Base-by-base conservation (phyloP, 2,329 filamentous ascomycete species). In the Xylariaceae sp. region DNA sequence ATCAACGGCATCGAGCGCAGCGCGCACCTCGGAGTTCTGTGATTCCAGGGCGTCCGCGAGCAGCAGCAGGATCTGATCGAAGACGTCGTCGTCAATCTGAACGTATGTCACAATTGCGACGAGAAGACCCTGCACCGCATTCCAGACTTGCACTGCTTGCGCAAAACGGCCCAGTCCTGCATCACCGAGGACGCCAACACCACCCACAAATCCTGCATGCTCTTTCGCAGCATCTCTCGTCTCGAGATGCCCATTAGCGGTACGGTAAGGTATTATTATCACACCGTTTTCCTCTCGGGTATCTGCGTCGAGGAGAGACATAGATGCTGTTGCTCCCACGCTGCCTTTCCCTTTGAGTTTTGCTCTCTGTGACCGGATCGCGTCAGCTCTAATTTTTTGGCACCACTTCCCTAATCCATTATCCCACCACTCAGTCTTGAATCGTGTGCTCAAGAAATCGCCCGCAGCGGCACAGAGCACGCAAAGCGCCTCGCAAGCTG, bases 371-470 rank as follows among this genome's bases (percentile, higher is more conserved):
- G 46, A 45, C 45, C 62, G 64, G 12, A 65, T 64, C 2, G 71
- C 74, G 49, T 76, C 71, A 3, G 65, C 65, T 58, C 77, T 79
- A 7, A 65, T 67, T 54, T 72, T 74, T 42, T 63, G 66, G 57
- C 73, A 80, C 79, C 74, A 85, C 50, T 65, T 69, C 12, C 72
- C 71, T 49, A 85, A 71, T 19, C 57, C 55, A 21, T 83, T 71
- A 15, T 77, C 73, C 49, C 70, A 73, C 86, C 88, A 96, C 54
- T 90, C 85, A 4, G 81, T 82, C 67, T 87, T 83, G 57, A 96
- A 81, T 6, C 94, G 78, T 0, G 82, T 84, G 32, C 80, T 77
- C 71, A 97, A 82, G 66, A 99, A 99, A 56, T 90, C 85, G 0
- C 91, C 89, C 0, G 89, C 89, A 44, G 81, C 76, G 52, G 75